Base-by-base conservation (phyloP, 2,329 filamentous ascomycete genomes). In the Diaporthe sp. region DNA sequence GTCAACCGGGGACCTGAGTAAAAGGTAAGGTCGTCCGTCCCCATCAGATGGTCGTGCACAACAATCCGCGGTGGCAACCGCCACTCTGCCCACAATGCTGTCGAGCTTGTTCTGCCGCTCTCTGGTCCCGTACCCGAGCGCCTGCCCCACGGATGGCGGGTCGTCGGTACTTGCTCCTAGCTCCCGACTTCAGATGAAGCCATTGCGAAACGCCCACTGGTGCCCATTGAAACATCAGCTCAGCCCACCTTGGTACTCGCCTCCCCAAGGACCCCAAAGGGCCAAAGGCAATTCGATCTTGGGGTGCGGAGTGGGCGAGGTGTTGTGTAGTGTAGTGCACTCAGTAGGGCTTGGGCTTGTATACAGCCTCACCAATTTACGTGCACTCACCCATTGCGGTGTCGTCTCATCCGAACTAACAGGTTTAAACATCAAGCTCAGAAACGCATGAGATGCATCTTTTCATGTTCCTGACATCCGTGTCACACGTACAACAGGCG, bases 151-250 rank as follows among this genome's bases (percentile, higher is more conserved):
- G 44, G 44, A 7, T 22, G 9, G 63, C 22, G 32, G 47, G 30
- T 53, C 47, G 22, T 68, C 47, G 47, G 63, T 30, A 50, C 71
- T 30, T 30, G 44, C 17, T 50, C 51, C 58, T 63, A 51, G 61
- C 44, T 50, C 59, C 58, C 27, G 51, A 74, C 59, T 53, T 72
- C 72, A 74, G 72, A 71, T 74, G 72, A 74, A 55, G 72, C 72
- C 70, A 74, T 74, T 74, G 47, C 72, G 72, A 74, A 74, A 74
- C 72, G 42, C 65, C 47, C 51, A 37, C 37, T 22, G 68, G 50
- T 7, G 50, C 51, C 51, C 44, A 56, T 42, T 69, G 72, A 71
- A 71, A 71, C 68, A 61, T 59, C 53, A 17, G 58, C 25, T 63
- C 42, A 42, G 32, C 63, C 63, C 39, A 63, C 59, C 25, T 6